Evolutionary conservation across 805 yeast species (phyloP).

Genomic region (Diddensiella caesifluorescens): DNA sequence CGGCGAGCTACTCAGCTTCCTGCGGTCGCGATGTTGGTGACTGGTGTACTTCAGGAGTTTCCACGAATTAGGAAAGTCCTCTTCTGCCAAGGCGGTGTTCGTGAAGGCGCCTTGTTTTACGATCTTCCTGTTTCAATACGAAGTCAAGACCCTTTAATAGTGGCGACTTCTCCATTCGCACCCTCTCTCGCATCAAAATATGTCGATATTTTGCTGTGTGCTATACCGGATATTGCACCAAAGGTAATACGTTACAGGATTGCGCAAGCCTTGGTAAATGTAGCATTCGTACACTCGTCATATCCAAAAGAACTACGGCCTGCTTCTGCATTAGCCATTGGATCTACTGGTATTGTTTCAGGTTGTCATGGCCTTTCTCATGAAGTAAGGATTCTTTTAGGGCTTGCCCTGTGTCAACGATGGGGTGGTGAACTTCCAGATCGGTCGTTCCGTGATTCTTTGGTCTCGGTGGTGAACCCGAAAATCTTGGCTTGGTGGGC

Average conservation of each 20-base stretch:
- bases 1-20: conserved; percentile 64
- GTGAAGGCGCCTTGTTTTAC: conserved; percentile 69
- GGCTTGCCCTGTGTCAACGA: conserved; percentile 68
- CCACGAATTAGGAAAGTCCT: conserved; percentile 58
- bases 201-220: conserved; percentile 46
- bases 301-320: conserved; percentile 75
- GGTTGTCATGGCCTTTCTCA: conserved; percentile 75
- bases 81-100: conserved; percentile 71
- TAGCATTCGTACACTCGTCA: conserved; percentile 71
- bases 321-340: conserved; percentile 65
- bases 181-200: conserved; percentile 58
- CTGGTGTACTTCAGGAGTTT: conserved; percentile 57
- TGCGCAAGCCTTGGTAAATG: conserved; percentile 65
- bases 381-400: conserved; percentile 62
- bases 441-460: conserved; percentile 33
- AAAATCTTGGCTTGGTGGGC: conserved; percentile 60
- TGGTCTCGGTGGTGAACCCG: conserved; percentile 33
- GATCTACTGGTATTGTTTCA: conserved; percentile 68
- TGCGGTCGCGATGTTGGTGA: conserved; percentile 57
- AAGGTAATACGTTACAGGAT: conserved; percentile 51
- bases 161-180: conserved; percentile 68
- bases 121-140: conserved; percentile 53
- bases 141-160: conserved; percentile 60
- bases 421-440: conserved; percentile 79
- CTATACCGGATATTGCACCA: conserved; percentile 59